Conservation (phyloP, 2,329 filamentous ascomycete species). For the Fusarium sp. region DNA sequence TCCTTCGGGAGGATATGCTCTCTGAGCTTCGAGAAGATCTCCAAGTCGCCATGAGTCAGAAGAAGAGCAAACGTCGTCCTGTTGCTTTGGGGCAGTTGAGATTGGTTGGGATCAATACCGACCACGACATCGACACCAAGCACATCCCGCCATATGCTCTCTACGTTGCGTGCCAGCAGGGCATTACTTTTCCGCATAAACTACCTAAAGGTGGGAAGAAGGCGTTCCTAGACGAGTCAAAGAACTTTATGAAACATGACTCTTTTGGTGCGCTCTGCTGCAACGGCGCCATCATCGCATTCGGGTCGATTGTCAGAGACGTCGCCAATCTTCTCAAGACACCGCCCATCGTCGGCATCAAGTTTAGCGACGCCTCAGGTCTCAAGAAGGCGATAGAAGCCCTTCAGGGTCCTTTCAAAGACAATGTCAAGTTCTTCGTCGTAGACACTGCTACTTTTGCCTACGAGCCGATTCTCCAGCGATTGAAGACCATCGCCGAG, state of each 20-base stretch:
- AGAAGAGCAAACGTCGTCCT: slow-evolving; percentile 54
- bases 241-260: slow-evolving; percentile 64
- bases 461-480: slow-evolving; percentile 71
- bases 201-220: slow-evolving; percentile 47
- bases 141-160: slow-evolving; percentile 48
- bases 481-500: slow-evolving; percentile 64
- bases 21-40: slow-evolving; percentile 71
- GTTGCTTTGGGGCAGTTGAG: slow-evolving; percentile 52
- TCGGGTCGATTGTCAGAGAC: slow-evolving; percentile 66
- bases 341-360: slow-evolving; percentile 60
- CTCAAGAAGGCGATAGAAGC: slow-evolving; percentile 58
- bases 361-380: slow-evolving; percentile 57
- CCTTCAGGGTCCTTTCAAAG: slow-evolving; percentile 45
- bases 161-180: slow-evolving; percentile 52
- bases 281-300: slow-evolving; percentile 63
- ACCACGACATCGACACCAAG: slow-evolving; percentile 32
- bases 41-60: slow-evolving; percentile 58
- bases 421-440: slow-evolving; percentile 58
- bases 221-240: slow-evolving; percentile 57
- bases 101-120: slow-evolving; percentile 51
- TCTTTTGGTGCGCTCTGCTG: slow-evolving; percentile 69
- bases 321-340: slow-evolving; percentile 52
- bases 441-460: slow-evolving; percentile 75
- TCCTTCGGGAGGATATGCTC: slow-evolving; percentile 77
- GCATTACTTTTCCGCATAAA: slow-evolving; percentile 55